Evolutionary conservation across 176 grass and related monocot genomes (phyloP).

Genomic region (Eragrostis nindensis): DNA sequence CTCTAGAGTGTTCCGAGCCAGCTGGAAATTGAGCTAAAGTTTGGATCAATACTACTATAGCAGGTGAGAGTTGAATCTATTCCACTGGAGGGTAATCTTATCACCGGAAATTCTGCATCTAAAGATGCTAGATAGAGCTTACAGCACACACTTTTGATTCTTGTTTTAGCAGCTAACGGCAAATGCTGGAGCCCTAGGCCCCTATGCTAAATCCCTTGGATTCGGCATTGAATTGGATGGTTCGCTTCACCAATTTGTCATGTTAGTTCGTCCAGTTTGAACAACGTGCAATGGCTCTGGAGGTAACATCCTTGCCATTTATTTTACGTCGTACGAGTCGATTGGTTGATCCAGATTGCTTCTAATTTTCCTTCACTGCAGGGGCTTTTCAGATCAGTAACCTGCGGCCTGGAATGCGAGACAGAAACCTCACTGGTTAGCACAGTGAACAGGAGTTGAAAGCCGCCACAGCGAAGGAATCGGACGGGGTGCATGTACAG

Average conservation of each 20-base stretch:
- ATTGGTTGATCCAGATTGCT: neutral
- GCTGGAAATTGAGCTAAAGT: conserved; percentile 32
- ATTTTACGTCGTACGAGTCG: neutral
- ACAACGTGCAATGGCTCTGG: neutral
- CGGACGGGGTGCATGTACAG: too few species aligned
- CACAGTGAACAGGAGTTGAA: too few species aligned
- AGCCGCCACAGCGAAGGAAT: too few species aligned
- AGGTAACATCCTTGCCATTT: neutral
- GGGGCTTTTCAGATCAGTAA: neutral
- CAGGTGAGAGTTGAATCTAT: conserved; percentile 56
- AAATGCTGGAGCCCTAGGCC: conserved; percentile 13
- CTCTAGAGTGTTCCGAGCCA: conserved; percentile 36
- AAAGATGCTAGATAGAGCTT: conserved; percentile 28
- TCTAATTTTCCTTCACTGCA: neutral
- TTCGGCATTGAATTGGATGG: conserved; percentile 9
- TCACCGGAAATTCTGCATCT: conserved; percentile 39
- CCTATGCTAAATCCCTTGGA: neutral
- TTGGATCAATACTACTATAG: conserved; percentile 25
- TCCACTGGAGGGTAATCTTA: conserved; percentile 41
- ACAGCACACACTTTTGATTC: neutral
- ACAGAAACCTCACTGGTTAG: too few species aligned
- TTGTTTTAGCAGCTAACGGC: conserved; percentile 15
- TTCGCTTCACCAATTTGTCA: neutral
- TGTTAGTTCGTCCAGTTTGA: neutral
- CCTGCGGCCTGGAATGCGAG: too few species aligned